phyloP scores from a whole-genome alignment of 306 rosid genomes.

The Cucurbita ficifolia region DNA sequence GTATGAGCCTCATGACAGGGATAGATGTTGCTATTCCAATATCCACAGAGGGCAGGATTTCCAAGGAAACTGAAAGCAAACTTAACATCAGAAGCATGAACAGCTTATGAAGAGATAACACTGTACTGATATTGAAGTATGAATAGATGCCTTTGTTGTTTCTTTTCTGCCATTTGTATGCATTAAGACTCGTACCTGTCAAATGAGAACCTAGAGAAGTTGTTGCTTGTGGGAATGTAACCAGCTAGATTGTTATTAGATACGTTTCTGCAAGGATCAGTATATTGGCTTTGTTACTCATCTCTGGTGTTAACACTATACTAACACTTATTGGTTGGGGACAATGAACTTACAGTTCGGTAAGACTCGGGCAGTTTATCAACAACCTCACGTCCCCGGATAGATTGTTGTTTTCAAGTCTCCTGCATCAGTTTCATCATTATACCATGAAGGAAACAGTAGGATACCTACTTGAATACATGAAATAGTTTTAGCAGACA shows the following conservation, averaged over 20 bases:
- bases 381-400: slow-evolving; percentile 60
- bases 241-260: slow-evolving; percentile 78
- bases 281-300: not conserved
- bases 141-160: not conserved
- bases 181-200: slow-evolving; percentile 45
- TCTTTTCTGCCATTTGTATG: not conserved
- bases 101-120: not conserved
- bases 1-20: slow-evolving; percentile 50
- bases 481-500: not conserved
- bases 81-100: not conserved
- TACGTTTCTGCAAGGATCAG: slow-evolving; percentile 45
- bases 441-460: not conserved
- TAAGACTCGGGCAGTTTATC: slow-evolving; percentile 62
- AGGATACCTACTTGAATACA: not conserved
- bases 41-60: slow-evolving; percentile 75
- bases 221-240: slow-evolving; percentile 68
- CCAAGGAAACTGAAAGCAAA: slow-evolving; percentile 52
- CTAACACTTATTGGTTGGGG: not conserved
- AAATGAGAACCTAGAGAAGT: slow-evolving; percentile 71
- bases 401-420: slow-evolving; percentile 65
- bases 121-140: not conserved
- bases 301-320: not conserved
- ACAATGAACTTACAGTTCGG: slow-evolving; percentile 43
- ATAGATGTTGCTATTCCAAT: slow-evolving; percentile 47
- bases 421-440: slow-evolving; percentile 35